Base-by-base conservation (phyloP, 1,284 basidiomycete genomes). In the Trichosporon sp. region DNA sequence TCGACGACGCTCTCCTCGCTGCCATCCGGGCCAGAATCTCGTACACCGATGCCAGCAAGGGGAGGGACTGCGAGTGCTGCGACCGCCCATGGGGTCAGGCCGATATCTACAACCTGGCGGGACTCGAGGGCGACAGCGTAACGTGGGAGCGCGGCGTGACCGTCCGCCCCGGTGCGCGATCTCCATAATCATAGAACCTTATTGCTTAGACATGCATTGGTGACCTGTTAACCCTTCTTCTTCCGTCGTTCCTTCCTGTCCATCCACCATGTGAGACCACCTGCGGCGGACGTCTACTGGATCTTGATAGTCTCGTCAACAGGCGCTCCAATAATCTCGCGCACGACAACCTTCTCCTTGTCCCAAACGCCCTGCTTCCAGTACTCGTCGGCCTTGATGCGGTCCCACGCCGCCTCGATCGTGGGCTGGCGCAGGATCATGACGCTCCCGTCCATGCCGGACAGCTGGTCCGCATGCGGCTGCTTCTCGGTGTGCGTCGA, bases 301-400 rank as follows among this genome's bases (percentile, higher is more conserved):
- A 75, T 65, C 71, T 73, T 75, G 67, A 75, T 68, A 0, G 74
- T 75, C 65, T 70, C 74, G 66, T 75, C 74, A 32, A 68, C 66
- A 14, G 70, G 68, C 19, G 46, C 65, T 19, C 67, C 73, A 16
- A 81, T 76, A 56, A 83, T 78, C 78, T 83, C 79, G 2, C 73
- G 71, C 37, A 84, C 77, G 14, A 68, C 61, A 5, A 74, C 73
- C 63, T 74, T 75, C 32, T 80, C 81, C 73, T 77, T 74, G 75
- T 84, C 81, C 83, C 83, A 84, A 7, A 84, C 80, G 21, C 80
- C 80, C 16, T 71, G 79, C 7, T 78, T 80, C 79, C 80, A 84
- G 73, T 84, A 84, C 63, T 79, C 75, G 71, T 84, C 83, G 4
- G 71, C 70, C 73, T 78, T 80, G 67, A 84, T 76, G 66, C 80